Evolutionary conservation across 768 basidiomycete species (phyloP).

Genomic region (Lyophyllum atratum): DNA sequence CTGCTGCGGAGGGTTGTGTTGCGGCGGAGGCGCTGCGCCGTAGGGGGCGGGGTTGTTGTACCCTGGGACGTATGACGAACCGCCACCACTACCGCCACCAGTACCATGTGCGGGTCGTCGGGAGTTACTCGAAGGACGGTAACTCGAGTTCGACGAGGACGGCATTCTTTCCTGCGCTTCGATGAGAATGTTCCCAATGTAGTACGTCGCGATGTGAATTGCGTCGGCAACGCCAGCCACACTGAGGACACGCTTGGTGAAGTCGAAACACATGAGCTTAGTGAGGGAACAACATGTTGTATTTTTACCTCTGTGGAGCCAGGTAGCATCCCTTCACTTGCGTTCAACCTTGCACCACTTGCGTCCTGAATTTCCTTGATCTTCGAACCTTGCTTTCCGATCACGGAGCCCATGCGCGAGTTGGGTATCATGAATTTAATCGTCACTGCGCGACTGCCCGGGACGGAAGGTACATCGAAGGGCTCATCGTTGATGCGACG

Average conservation of each 20-base stretch:
- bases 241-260: slow-evolving; percentile 85
- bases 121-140: slow-evolving; percentile 66
- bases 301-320: slow-evolving; percentile 93
- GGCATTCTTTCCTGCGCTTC: slow-evolving; percentile 89
- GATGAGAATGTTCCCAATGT: slow-evolving; percentile 96
- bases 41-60: slow-evolving; percentile 56
- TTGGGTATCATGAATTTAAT: slow-evolving; percentile 99
- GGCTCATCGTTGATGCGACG: slow-evolving; percentile 99
- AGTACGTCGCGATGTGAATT: slow-evolving; percentile 99
- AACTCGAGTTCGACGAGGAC: slow-evolving; percentile 61
- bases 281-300: slow-evolving; percentile 7
- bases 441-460: slow-evolving; percentile 96
- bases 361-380: slow-evolving; percentile 99
- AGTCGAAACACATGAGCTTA: slow-evolving; percentile 15
- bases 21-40: slow-evolving; percentile 33
- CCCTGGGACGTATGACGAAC: slow-evolving; percentile 75
- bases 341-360: slow-evolving; percentile 93
- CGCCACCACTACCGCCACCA: slow-evolving; percentile 9
- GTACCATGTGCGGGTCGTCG: slow-evolving; percentile 40
- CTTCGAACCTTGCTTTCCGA: slow-evolving; percentile 96
- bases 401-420: slow-evolving; percentile 98
- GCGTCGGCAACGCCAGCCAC: slow-evolving; percentile 99
- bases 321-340: slow-evolving; percentile 97
- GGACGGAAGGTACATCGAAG: slow-evolving; percentile 96
- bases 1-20: slow-evolving; percentile 68